Evolutionary conservation across 2,329 filamentous ascomycete genomes (phyloP), one percentile per base, ranked within the genome.

Genomic region (Penicillium sp.): DNA sequence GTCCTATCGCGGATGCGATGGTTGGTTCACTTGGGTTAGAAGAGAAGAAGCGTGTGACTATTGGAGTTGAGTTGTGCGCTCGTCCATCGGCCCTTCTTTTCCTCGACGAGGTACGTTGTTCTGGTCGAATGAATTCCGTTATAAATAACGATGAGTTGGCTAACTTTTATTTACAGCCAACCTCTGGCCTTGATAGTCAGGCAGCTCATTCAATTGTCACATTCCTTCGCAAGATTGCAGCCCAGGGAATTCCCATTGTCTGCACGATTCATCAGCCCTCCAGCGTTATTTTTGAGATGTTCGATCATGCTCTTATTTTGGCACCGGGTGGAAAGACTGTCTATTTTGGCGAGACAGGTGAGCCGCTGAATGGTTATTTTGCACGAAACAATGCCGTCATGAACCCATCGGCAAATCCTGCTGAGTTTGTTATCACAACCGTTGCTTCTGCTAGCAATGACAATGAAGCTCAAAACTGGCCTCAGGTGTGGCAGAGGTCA

Each of bases 261-360:
- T 92, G 90, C 75, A 94, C 90, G 0, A 94, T 94, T 61, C 90
- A 94, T 71, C 90, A 94, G 71, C 90, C 90, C 4, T 92, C 91
- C 66, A 88, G 88, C 18, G 85, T 88, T 1, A 81, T 94, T 0
- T 93, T 95, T 66, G 88, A 92, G 71, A 88, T 90, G 74, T 95
- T 94, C 62, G 90, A 94, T 69, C 83, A 89, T n/a, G 81, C 94
- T 2, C 77, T 94, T 5, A 81, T 94, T 2, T 81, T 94, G 7
- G 86, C 91, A 71, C 80, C 83, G 29, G 90, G 90, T 57, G 90
- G 90, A 6, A 82, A 87, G 55, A 89, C 87, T 46, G 88, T 93
- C 47, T 94, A 93, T 77, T 91, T 92, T 67, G 90, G 90, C 24
- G 87, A 91, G n/a, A 50, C 48, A 5, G 48, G 48, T n/a, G 2